Percentiles rank a stretch among this genome's conserved stretches.
Conservation (phyloP, 768 basidiomycete species). For the Phylloporus rhodoxanthus region DNA sequence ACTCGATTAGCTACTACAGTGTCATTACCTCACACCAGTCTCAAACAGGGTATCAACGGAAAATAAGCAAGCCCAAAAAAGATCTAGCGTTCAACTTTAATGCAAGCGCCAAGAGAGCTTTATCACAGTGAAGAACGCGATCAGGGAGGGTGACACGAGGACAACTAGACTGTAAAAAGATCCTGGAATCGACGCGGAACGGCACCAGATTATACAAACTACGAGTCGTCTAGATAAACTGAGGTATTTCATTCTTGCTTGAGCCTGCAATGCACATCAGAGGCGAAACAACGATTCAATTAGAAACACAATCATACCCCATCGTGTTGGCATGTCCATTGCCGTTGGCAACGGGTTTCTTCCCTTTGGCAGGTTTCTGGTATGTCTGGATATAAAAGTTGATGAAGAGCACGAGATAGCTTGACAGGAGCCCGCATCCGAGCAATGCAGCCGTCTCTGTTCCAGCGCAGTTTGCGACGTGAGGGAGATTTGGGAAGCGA, state of each 20-base stretch:
- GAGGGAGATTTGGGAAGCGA: slow-evolving; percentile 62
- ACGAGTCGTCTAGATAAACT: neutral
- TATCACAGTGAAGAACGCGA: slow-evolving; percentile 8
- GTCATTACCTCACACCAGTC: neutral
- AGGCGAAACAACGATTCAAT: neutral
- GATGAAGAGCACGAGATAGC: slow-evolving; percentile 92
- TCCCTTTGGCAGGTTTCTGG: slow-evolving; percentile 51
- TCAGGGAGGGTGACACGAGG: slow-evolving; percentile 9
- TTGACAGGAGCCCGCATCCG: slow-evolving; percentile 82
- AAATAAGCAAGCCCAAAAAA: slow-evolving; percentile 5
- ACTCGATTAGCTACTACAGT: too few relatives aligned
- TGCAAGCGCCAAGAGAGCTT: slow-evolving; percentile 11
- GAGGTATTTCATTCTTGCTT: slow-evolving; percentile 30
- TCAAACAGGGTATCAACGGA: slow-evolving; percentile 9
- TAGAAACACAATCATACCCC: slow-evolving; percentile 20
- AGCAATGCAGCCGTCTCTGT: slow-evolving; percentile 83
- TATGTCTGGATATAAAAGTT: slow-evolving; percentile 88
- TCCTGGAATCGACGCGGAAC: neutral
- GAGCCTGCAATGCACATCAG: slow-evolving; percentile 20
- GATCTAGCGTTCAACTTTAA: slow-evolving; percentile 3
- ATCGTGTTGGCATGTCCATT: slow-evolving; percentile 41
- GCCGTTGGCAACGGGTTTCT: slow-evolving; percentile 31
- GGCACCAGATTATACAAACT: slow-evolving; percentile 14
- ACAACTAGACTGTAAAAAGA: slow-evolving; percentile 16
- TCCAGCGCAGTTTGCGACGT: slow-evolving; percentile 78